A percentile compares a stretch with the other conserved stretches of the same genome.
Evolutionary conservation across 495 filamentous ascomycete species (phyloP).

Genomic region (Penicillium canescens): DNA sequence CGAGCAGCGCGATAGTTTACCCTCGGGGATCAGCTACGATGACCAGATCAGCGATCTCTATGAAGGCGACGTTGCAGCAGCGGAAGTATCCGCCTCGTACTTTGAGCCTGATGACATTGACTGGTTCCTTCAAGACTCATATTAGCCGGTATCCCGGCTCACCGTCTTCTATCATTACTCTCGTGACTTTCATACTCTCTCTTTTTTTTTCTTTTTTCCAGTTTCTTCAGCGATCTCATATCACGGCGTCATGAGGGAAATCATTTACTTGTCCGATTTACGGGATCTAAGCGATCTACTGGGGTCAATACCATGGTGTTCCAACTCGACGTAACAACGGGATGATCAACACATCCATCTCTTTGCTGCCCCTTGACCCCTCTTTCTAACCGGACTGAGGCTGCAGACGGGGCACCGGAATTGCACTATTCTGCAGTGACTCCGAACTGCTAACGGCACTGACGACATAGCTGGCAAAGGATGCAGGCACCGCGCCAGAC

Average conservation of each 20-base stretch:
- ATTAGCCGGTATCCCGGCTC: background rate
- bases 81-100: constrained; percentile 4
- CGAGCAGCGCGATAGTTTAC: constrained; percentile 10
- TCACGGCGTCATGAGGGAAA: constrained; percentile 19
- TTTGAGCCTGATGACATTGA: constrained; percentile 6
- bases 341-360: constrained; percentile 9
- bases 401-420: constrained; percentile 12
- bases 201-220: constrained; percentile 5
- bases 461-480: constrained; percentile 21
- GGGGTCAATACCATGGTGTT: constrained; percentile 11
- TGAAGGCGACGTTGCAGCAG: constrained; percentile 1
- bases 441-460: constrained; percentile 9
- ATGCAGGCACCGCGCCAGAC: constrained; percentile 19
- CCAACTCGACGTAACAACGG: constrained; percentile 13
- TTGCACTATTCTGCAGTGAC: background rate
- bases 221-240: constrained; percentile 30
- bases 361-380: constrained; percentile 7
- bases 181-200: background rate
- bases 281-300: constrained; percentile 12
- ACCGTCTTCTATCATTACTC: background rate
- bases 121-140: constrained; percentile 2
- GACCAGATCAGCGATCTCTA: constrained; percentile 2
- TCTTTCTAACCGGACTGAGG: constrained; percentile 12
- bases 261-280: constrained; percentile 5
- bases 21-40: constrained; percentile 4